These are phyloP conservation scores for Metarhizium rileyi DNA, from an alignment of 2,329 filamentous ascomycete species.

Conservation along the genomic window DNA sequence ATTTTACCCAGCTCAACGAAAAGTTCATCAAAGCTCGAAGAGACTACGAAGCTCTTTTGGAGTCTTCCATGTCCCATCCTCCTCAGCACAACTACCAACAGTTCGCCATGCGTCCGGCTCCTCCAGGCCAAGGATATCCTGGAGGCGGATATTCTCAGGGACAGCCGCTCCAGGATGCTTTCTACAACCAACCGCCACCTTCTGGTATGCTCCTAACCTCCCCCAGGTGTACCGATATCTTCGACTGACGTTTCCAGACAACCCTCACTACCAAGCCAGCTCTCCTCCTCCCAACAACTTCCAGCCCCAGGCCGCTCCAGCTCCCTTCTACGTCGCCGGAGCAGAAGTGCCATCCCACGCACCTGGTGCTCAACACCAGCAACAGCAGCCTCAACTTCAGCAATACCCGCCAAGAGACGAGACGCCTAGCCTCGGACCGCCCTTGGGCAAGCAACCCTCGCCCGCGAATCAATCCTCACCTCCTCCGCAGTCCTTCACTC, in stretches of 20 bases:
- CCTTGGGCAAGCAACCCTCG: neutral
- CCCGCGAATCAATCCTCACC: conserved; percentile 39
- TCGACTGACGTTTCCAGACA: conserved; percentile 26
- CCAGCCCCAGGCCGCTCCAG: conserved; percentile 25
- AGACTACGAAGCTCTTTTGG: conserved; percentile 92
- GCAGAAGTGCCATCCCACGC: conserved; percentile 38
- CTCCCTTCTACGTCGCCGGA: conserved; percentile 59
- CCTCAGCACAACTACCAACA: conserved; percentile 69
- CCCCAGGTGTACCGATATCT: neutral
- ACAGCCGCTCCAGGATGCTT: conserved; percentile 45
- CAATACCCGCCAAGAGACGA: conserved; percentile 43
- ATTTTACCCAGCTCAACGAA: conserved; percentile 96
- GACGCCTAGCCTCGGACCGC: conserved; percentile 32
- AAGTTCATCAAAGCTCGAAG: conserved; percentile 98
- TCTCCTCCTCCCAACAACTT: conserved; percentile 35
- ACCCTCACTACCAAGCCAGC: conserved; percentile 35
- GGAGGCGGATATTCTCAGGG: conserved; percentile 32
- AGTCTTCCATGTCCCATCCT: conserved; percentile 95
- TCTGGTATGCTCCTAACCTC: conserved; percentile 12
- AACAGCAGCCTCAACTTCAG: conserved; percentile 24
- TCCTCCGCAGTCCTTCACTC: conserved; percentile 32
- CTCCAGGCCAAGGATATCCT: conserved; percentile 35
- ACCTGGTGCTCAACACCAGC: conserved; percentile 23
- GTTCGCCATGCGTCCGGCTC: conserved; percentile 45
- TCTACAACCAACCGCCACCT: conserved; percentile 53